Evolutionary conservation across 345 rosid genomes (phyloP).

Genomic region (Trapa bicornis): DNA sequence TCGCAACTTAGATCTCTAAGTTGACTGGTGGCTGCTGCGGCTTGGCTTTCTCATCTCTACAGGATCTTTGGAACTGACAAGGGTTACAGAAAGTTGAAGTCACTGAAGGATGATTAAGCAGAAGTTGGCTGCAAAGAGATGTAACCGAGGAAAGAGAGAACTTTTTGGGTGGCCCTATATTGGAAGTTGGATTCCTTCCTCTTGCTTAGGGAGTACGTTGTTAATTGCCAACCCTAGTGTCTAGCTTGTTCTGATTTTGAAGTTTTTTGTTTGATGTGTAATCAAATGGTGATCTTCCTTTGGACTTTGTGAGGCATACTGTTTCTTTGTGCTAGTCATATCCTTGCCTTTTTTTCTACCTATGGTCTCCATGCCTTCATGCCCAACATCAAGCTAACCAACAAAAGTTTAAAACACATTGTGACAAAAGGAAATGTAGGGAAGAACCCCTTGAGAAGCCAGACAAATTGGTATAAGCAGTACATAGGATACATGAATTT

Average conservation of each 20-base stretch:
- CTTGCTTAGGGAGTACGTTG: slow-evolving; percentile 6
- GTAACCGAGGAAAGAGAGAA: slow-evolving; percentile 1
- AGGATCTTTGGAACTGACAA: slow-evolving; percentile 95
- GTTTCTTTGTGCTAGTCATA: too few species aligned
- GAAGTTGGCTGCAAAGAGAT: slow-evolving; percentile 26
- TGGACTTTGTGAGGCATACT: slow-evolving; percentile 2
- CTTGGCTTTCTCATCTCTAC: slow-evolving; percentile 3
- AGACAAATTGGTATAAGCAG: background rate
- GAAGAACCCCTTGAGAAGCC: background rate
- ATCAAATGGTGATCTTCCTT: slow-evolving; percentile 3
- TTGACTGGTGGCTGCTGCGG: background rate
- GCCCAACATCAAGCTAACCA: background rate
- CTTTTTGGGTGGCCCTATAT: background rate
- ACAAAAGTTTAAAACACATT: too few species aligned
- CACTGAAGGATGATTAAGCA: slow-evolving; percentile 31
- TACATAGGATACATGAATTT: background rate
- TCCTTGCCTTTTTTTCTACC: too few species aligned
- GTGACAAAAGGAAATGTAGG: background rate
- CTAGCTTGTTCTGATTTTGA: slow-evolving; percentile 10
- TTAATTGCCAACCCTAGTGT: slow-evolving; percentile 5
- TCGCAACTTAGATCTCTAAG: background rate
- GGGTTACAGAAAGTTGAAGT: slow-evolving; percentile 83
- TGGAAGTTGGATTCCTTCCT: background rate
- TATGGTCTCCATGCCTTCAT: too few species aligned
- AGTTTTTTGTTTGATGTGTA: slow-evolving; percentile 14